phyloP scores from a whole-genome alignment of 2,329 filamentous ascomycete species.

The Magnaporthiopsis poae region DNA sequence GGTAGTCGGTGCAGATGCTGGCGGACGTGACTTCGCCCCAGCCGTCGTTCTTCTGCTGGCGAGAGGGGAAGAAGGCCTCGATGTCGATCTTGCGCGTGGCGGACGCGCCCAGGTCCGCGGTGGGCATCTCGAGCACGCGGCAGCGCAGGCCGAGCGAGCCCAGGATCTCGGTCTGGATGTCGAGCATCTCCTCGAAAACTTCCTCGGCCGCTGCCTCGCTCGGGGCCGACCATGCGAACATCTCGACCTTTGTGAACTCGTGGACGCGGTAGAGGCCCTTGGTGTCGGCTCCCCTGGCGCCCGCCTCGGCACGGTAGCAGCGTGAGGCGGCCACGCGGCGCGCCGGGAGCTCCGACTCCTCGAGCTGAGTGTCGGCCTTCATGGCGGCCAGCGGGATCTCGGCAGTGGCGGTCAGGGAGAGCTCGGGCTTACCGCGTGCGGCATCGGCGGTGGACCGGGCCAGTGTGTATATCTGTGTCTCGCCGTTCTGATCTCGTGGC shows the following conservation, averaged over 20 bases:
- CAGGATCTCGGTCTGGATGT: conserved; percentile 78
- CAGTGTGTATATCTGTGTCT: conserved; percentile 83
- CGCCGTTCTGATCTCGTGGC: conserved; percentile 78
- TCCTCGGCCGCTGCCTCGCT: conserved; percentile 37
- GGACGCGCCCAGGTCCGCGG: conserved; percentile 76
- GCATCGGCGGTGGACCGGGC: conserved; percentile 53
- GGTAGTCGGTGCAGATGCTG: conserved; percentile 90
- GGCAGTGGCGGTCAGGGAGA: conserved; percentile 76
- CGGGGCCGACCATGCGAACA: conserved; percentile 82
- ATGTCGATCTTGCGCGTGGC: conserved; percentile 84
- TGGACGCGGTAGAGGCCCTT: conserved; percentile 95
- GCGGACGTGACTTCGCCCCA: conserved; percentile 92
- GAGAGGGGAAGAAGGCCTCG: conserved; percentile 84
- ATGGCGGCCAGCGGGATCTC: conserved; percentile 92
- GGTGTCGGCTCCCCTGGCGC: conserved; percentile 77
- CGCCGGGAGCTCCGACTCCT: conserved; percentile 52
- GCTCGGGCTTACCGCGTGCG: conserved; percentile 52
- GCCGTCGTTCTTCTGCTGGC: conserved; percentile 49
- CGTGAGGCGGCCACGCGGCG: conserved; percentile 76
- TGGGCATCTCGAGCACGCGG: conserved; percentile 87
- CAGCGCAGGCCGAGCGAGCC: conserved; percentile 68
- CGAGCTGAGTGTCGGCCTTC: conserved; percentile 64
- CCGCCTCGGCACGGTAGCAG: conserved; percentile 94
- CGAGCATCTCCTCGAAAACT: conserved; percentile 75
- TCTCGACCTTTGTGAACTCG: conserved; percentile 96